Conservation (phyloP, 345 rosid genomes). For the Linum tenue region DNA sequence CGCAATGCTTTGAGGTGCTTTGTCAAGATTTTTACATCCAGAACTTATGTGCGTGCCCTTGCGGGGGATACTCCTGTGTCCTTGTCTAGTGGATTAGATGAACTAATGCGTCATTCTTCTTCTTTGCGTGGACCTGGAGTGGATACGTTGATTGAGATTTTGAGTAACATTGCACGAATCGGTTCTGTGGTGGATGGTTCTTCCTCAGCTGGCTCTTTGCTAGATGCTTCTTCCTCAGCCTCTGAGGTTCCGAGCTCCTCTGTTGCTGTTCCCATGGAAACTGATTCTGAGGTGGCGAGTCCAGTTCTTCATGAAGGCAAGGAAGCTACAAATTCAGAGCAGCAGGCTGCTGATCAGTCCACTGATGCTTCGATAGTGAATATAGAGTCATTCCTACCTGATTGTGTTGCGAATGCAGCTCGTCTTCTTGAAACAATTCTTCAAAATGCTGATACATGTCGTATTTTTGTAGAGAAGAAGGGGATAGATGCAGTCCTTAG, state of each 20-base stretch:
- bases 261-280: slow-evolving; percentile 79
- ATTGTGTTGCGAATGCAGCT: slow-evolving; percentile 67
- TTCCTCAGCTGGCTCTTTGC: slow-evolving; percentile 43
- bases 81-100: slow-evolving; percentile 87
- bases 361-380: slow-evolving; percentile 45
- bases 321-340: slow-evolving; percentile 35
- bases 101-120: slow-evolving; percentile 87
- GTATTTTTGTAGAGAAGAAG: slow-evolving; percentile 85
- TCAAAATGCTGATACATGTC: slow-evolving; percentile 92
- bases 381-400: slow-evolving; percentile 68
- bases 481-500: slow-evolving; percentile 79
- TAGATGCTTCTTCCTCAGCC: slow-evolving; percentile 37
- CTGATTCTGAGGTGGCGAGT: slow-evolving; percentile 58
- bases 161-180: slow-evolving; percentile 42
- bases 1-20: slow-evolving; percentile 79
- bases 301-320: slow-evolving; percentile 26
- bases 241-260: slow-evolving; percentile 33
- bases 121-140: slow-evolving; percentile 80
- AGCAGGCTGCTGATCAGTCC: slow-evolving; percentile 41
- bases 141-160: slow-evolving; percentile 83
- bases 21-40: slow-evolving; percentile 81
- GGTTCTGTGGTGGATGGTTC: slow-evolving; percentile 63
- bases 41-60: slow-evolving; percentile 69
- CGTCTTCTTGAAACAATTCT: slow-evolving; percentile 90
- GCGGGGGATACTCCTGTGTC: slow-evolving; percentile 72